Conservation (phyloP, 2,329 filamentous ascomycete species). For the Stachybotrys elegans region DNA sequence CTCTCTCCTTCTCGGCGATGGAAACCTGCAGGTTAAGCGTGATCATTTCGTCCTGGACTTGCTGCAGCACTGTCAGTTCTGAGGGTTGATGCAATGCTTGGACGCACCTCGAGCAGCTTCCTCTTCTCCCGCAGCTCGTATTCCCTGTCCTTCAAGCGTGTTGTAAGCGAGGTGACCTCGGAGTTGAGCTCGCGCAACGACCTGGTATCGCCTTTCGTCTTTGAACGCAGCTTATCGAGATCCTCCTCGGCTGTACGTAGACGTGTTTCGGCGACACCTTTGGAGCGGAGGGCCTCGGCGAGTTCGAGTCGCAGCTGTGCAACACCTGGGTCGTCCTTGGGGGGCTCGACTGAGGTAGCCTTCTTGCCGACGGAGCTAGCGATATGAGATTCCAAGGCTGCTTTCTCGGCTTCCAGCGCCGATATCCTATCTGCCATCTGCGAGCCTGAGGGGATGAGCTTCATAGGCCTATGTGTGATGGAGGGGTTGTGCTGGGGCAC, state of each 20-base stretch:
- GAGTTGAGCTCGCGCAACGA: constrained; percentile 57
- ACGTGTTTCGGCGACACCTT: constrained; percentile 60
- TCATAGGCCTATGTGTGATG: constrained; percentile 4
- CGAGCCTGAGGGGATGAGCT: constrained; percentile 44
- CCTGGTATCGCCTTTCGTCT: constrained; percentile 54
- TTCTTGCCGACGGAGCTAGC: constrained; percentile 16
- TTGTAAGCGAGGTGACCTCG: constrained; percentile 57
- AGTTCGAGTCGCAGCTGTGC: constrained; percentile 63
- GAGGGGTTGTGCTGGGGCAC: constrained; percentile 21
- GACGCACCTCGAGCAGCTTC: constrained; percentile 66
- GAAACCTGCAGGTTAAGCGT: constrained; percentile 83
- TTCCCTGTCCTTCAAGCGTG: constrained; percentile 72
- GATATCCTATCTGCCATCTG: constrained; percentile 63
- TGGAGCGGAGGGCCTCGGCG: constrained; percentile 70
- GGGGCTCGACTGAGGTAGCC: constrained; percentile 10
- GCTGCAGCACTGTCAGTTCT: constrained; percentile 33
- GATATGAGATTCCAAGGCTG: constrained; percentile 26
- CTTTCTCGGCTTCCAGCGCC: constrained; percentile 55
- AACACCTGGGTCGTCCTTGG: constrained; percentile 25
- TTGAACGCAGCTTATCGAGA: constrained; percentile 56
- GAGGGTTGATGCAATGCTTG: not conserved
- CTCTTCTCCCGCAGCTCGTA: constrained; percentile 82
- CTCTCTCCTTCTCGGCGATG: constrained; percentile 71
- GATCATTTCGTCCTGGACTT: constrained; percentile 90
- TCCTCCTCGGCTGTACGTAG: constrained; percentile 60